These are phyloP conservation scores for Heterobasidion irregulare DNA, from an alignment of 1,284 basidiomycete genomes.

Conservation along the genomic window DNA sequence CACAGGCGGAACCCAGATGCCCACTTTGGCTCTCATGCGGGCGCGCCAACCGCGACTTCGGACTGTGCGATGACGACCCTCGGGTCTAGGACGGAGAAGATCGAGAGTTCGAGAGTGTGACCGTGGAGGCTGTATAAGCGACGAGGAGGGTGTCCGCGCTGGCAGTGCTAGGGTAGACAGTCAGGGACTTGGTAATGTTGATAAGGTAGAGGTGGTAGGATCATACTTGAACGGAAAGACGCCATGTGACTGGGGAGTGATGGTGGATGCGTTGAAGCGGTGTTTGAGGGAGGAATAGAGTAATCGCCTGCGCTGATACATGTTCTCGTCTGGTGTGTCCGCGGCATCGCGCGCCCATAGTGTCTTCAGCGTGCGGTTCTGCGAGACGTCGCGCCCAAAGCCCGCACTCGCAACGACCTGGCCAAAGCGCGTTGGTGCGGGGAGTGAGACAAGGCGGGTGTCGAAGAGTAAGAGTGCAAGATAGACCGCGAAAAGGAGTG, in stretches of 20 bases:
- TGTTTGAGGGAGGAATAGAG: conserved; percentile 37
- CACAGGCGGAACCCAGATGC: conserved; percentile 62
- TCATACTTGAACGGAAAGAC: conserved; percentile 56
- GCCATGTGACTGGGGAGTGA: conserved; percentile 52
- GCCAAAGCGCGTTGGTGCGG: conserved; percentile 40
- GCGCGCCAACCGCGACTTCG: conserved; percentile 33
- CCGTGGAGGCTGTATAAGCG: conserved; percentile 57
- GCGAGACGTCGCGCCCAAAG: conserved; percentile 53
- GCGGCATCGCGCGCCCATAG: conserved; percentile 59
- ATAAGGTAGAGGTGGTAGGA: conserved; percentile 2
- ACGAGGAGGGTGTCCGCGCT: conserved; percentile 59
- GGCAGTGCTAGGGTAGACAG: conserved; percentile 32
- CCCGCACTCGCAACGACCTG: conserved; percentile 64
- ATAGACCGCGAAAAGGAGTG: too few relatives aligned
- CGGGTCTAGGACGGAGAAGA: conserved; percentile 62
- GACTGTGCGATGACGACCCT: conserved; percentile 63
- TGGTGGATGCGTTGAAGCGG: conserved; percentile 40
- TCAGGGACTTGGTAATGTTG: too few relatives aligned
- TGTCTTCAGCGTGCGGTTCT: conserved; percentile 57
- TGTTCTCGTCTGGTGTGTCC: conserved; percentile 55
- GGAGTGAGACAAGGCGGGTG: too few relatives aligned
- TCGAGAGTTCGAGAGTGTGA: conserved; percentile 65
- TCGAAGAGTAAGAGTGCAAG: too few relatives aligned
- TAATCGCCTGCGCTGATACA: conserved; percentile 29
- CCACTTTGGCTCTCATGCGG: conserved; percentile 56